Base-by-base conservation (phyloP, 139 green algal species). In the Eudorina sp. region DNA sequence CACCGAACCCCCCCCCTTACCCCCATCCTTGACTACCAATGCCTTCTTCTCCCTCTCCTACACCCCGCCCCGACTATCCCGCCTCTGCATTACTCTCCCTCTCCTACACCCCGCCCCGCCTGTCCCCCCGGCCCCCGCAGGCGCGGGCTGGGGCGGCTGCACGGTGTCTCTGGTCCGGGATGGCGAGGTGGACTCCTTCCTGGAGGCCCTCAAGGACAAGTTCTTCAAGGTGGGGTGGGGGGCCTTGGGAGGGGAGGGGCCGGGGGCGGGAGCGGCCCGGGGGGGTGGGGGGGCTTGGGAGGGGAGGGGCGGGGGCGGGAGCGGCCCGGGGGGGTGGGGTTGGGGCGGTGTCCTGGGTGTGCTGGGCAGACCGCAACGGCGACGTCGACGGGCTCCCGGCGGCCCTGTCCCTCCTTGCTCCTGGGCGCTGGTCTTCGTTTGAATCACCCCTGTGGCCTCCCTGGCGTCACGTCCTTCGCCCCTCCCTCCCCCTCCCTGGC, bases 101-200 rank as follows among this genome's bases (percentile, higher is more conserved):
- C 40, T 13, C 18, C 36, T 51, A n/a, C 36, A 3, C 36, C 36
- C 29, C 36, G 8, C 16, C 38, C 68, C 36, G 27, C 31, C 25
- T 40, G 16, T 38, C 29, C 62, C 11, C 11, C 66, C 53, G 31
- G 7, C 14, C 21, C 14, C 29, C 21, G 19, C 79, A 85, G 79
- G 79, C 29, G 79, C 79, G 27, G 79, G 79, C 29, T 85, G 79
- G 79, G 79, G 79, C 41, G 53, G 79, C 19, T 85, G 79, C 58
- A 85, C 34, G 55, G 55, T 85, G 55, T 60, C 79, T 21, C 93
- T 99, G 41, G 89, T 98, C 51, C 72, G 74, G 0, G 86, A 96
- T 62, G 86, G n/a, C 5, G 34, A 95, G 21, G 95, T 92, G 64
- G 81, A 79, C 1, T 46, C 31, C 19, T 98, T 98, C 89, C 95